Evolutionary conservation across 768 basidiomycete species (phyloP).

Genomic region (Chiua virens): DNA sequence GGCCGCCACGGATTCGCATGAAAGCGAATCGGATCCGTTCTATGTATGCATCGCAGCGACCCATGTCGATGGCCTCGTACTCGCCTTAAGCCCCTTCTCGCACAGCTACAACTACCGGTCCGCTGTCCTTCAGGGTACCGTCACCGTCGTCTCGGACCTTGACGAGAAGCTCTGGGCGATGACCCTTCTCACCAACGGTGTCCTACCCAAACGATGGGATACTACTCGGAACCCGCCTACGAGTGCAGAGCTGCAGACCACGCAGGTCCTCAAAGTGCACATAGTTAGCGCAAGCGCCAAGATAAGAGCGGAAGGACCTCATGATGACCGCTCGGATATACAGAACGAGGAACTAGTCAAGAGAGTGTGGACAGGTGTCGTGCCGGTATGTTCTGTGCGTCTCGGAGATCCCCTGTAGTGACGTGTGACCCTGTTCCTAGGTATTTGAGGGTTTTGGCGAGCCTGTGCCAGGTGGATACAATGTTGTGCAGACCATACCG

Average conservation of each 20-base stretch:
- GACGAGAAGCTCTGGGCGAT: constrained; percentile 28
- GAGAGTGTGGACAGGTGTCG: constrained; percentile 25
- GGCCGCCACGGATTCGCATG: background rate
- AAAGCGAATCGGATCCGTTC: constrained; percentile 5
- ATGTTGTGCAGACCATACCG: constrained; percentile 12
- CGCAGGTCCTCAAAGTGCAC: constrained; percentile 22
- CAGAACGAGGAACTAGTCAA: constrained; percentile 13
- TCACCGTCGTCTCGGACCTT: constrained; percentile 10
- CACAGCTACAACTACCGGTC: constrained; percentile 30
- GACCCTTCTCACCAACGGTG: constrained; percentile 20
- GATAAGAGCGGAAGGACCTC: constrained; percentile 21
- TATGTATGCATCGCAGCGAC: constrained; percentile 26
- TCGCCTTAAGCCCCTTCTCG: constrained; percentile 23
- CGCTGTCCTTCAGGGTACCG: constrained; percentile 21
- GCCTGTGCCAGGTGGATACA: constrained; percentile 23
- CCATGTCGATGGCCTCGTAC: constrained; percentile 24
- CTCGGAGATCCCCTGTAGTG: background rate
- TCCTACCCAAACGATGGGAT: constrained; percentile 25
- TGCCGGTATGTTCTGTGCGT: constrained; percentile 15
- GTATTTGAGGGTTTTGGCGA: constrained; percentile 26
- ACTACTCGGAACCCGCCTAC: constrained; percentile 20
- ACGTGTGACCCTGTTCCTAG: background rate
- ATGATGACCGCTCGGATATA: constrained; percentile 19
- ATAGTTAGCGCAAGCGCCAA: constrained; percentile 24
- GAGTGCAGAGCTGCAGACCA: constrained; percentile 22